Evolutionary conservation across 495 filamentous ascomycete species (phyloP), one percentile per base, ranked within the genome.

Genomic region (Wilcoxina mikolae): DNA sequence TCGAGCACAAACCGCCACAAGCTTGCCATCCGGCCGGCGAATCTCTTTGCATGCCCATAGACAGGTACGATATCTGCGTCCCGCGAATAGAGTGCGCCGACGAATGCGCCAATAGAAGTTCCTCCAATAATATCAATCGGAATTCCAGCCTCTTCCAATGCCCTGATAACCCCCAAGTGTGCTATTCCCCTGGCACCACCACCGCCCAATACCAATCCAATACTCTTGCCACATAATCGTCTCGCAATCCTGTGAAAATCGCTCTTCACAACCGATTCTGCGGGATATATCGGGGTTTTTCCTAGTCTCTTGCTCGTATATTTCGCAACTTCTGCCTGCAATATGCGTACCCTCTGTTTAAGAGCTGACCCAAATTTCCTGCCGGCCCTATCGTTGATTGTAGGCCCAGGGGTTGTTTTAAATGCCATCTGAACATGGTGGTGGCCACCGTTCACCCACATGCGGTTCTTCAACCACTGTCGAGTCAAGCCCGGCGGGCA

Each of bases 391-490:
- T 76, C 72, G 22, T 82, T 84, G 0, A 85, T 78, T 58, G 93
- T 81, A 0, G 85, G 78, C 25, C 90, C 81, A 3, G 81, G 70
- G 25, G 81, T 80, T n/a, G 81, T 76, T 31, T 82, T 80, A 68
- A 89, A 93, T 0, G 84, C 75, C 91, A 98, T 95, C 64, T 98
- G 91, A 23, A 98, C 84, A 61, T 98, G 91, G 64, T 95, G 90
- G 67, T 98, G 93, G 35, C 91, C 87, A n/a, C 91, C 91, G 61
- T 95, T 98, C 60, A 98, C 87, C 91, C 91, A 98, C 53, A 94
- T 77, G 0, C 91, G 82, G 64, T 95, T 95, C 60, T 86, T 82
- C 20, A 98, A 73, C 91, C 91, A 98, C 43, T 78, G 76, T 33
- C 91, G 74, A 0, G 90, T 95, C 23, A 93, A 62, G 0, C 91